Conservation (phyloP, 2,329 filamentous ascomycete genomes). For the Pseudogymnoascus sp. region DNA sequence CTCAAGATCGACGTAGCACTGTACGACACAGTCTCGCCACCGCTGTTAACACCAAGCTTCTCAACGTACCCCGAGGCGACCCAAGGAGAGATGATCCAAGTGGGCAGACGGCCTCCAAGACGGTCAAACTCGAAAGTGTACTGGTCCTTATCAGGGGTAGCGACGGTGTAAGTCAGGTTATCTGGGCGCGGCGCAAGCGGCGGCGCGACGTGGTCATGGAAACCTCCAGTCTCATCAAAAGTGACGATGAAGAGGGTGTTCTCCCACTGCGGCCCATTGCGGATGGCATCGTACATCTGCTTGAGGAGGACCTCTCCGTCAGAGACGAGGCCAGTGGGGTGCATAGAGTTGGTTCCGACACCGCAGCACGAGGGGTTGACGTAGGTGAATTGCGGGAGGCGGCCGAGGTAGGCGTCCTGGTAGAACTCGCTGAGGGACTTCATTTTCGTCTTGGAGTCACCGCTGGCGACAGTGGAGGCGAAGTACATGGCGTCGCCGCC, state of each 20-base stretch:
- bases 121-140: slow-evolving; percentile 38
- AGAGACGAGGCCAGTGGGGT: slow-evolving; percentile 32
- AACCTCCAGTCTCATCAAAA: slow-evolving; percentile 34
- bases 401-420: slow-evolving; percentile 29
- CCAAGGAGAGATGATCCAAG: slow-evolving; percentile 40
- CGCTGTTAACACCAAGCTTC: slow-evolving; percentile 32
- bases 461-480: slow-evolving; percentile 31
- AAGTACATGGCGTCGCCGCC: slow-evolving; percentile 31
- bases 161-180: slow-evolving; percentile 32
- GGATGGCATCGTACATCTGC: slow-evolving; percentile 33
- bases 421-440: slow-evolving; percentile 32
- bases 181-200: slow-evolving; percentile 32
- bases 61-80: slow-evolving; percentile 38
- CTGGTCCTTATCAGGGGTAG: slow-evolving; percentile 31
- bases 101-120: slow-evolving; percentile 38
- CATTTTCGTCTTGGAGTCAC: slow-evolving; percentile 28
- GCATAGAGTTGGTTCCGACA: slow-evolving; percentile 32
- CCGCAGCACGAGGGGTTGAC: slow-evolving; percentile 37
- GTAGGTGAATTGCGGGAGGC: slow-evolving; percentile 32
- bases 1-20: slow-evolving; percentile 37
- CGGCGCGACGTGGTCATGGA: slow-evolving; percentile 33
- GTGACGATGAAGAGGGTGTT: slow-evolving; percentile 32
- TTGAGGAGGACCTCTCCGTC: slow-evolving; percentile 34
- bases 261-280: slow-evolving; percentile 33
- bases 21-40: slow-evolving; percentile 30